Base-by-base conservation (phyloP, 2,329 filamentous ascomycete species). In the Sclerotinia subarctica region DNA sequence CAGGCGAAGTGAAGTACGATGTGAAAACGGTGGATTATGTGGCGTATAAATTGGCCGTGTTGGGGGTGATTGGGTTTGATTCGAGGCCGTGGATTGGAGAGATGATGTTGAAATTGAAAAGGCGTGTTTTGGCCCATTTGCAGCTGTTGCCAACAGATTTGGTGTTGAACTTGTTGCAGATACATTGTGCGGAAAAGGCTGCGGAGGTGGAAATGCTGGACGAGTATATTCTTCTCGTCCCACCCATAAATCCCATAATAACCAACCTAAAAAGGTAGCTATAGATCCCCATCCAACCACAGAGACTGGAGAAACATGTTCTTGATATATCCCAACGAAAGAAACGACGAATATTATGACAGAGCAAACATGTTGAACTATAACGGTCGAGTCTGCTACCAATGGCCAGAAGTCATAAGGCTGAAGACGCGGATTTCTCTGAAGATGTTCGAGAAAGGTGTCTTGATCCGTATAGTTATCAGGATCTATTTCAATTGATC, bases 341-440 rank as follows among this genome's bases (percentile, higher is more conserved):
- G 92, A 96, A 72, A 94, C 94, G 70, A 96, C 86, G 77, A 98
- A 99, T 68, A 99, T 94, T 66, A 91, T 91, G 70, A 98, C 94
- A 10, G 93, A 96, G 78, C 93, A 96, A 60, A 98, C 91, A 78
- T 99, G 95, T 79, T 99, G 95, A 24, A 98, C 91, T 73, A 99
- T 97, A 69, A 98, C 93, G 3, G 94, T 97, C 19, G 92, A 94
- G 78, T 98, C 94, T 68, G 93, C 92, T 63, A 98, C 93, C 46
- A 99, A 84, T 11, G 94, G 93, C 94, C 95, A 99, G 80, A 99
- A 99, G 76, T 98, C 94, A 79, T 99, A 99, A 0, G 94, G 94
- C 73, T 95, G 90, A 64, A 98, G 86, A 52, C 94, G 89, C 5
- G 94, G 94, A 78, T 99, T 99, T 59, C 94, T 88, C 79, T 99